These are phyloP conservation scores for Coniochaeta ligniaria DNA, from an alignment of 2,329 filamentous ascomycete genomes.

Conservation along the genomic window DNA sequence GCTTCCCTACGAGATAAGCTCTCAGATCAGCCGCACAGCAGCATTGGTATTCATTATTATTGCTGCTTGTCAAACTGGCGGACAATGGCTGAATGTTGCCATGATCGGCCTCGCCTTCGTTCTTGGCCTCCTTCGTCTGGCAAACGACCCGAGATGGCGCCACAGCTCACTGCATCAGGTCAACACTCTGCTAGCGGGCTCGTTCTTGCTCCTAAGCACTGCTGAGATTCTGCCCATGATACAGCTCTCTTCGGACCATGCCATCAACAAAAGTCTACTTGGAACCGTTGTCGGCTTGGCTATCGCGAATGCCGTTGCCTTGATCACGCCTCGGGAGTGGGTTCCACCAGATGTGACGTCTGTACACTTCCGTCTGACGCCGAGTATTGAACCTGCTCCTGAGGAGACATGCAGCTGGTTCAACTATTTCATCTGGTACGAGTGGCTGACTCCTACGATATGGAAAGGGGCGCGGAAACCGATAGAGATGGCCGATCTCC, in stretches of 20 bases:
- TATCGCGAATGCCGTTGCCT: conserved; percentile 29
- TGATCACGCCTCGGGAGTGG: conserved; percentile 43
- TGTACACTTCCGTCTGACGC: conserved; percentile 27
- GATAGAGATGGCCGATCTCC: conserved; percentile 39
- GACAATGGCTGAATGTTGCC: conserved; percentile 28
- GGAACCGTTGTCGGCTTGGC: conserved; percentile 28
- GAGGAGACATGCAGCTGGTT: conserved; percentile 49
- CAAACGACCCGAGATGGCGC: conserved; percentile 34
- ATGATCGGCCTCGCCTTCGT: conserved; percentile 32
- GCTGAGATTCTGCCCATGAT: conserved; percentile 12
- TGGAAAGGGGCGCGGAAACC: conserved; percentile 32
- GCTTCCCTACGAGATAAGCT: conserved; percentile 33
- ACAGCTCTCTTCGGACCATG: conserved; percentile 8
- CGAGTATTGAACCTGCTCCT: conserved; percentile 31
- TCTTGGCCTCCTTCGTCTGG: conserved; percentile 34
- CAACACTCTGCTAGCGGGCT: conserved; percentile 34
- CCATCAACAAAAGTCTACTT: conserved; percentile 19
- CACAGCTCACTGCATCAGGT: conserved; percentile 39
- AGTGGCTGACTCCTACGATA: conserved; percentile 38
- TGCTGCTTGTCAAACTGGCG: conserved; percentile 23
- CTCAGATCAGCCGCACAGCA: conserved; percentile 31
- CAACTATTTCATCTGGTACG: conserved; percentile 42
- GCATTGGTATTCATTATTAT: conserved; percentile 30
- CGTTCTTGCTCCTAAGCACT: conserved; percentile 26
- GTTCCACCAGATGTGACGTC: conserved; percentile 32